Percentiles rank a stretch among this genome's conserved stretches.
Evolutionary conservation across 371 early-diverging fungal species (phyloP).

Genomic region (Mucor plumbeus): DNA sequence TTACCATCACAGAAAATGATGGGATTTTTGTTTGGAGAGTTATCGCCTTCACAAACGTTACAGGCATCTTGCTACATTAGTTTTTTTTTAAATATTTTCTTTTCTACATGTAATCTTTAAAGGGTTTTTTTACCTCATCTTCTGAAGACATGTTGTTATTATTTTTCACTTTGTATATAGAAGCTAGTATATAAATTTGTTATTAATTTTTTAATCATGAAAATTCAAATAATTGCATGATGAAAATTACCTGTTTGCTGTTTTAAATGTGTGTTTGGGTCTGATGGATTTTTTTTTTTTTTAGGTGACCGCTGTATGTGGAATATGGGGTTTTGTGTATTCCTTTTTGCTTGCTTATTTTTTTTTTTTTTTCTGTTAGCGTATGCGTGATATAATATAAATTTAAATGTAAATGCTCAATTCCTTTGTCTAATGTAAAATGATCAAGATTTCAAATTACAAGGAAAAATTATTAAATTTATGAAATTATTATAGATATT

Average conservation of each 20-base stretch:
- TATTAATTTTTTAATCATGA: neutral
- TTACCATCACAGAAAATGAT: constrained; percentile 65
- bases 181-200: neutral
- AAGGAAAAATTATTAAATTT: neutral
- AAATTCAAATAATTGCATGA: neutral
- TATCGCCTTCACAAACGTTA: constrained; percentile 54
- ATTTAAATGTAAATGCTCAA: neutral
- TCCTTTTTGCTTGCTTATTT: neutral
- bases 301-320: constrained; percentile 4
- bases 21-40: constrained; percentile 45
- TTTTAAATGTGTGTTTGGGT: neutral
- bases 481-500: neutral
- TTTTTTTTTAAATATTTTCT: neutral
- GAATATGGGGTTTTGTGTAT: neutral
- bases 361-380: neutral
- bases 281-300: neutral
- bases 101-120: neutral
- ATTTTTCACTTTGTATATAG: neutral
- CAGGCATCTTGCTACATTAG: constrained; percentile 39
- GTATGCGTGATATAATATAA: neutral
- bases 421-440: neutral
- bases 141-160: neutral
- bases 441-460: neutral
- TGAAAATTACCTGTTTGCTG: neutral
- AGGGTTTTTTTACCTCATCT: neutral